Conservation (phyloP, 768 basidiomycete genomes). For the Lactifluus pinguis region DNA sequence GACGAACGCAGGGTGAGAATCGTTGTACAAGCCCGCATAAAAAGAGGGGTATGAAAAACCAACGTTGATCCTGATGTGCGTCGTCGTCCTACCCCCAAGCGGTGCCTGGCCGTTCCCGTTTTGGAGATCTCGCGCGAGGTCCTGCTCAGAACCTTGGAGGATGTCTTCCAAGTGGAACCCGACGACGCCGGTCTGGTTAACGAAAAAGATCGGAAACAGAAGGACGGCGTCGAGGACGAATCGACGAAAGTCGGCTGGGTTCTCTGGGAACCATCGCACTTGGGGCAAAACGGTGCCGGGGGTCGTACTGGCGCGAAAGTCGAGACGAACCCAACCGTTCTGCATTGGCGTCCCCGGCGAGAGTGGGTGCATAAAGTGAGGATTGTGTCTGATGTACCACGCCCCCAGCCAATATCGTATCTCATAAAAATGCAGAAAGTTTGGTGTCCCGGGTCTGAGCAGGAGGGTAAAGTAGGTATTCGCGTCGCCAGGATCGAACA, state of each 20-base stretch:
- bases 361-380: background rate
- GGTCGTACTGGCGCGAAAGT: background rate
- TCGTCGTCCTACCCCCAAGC: background rate
- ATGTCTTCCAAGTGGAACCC: conserved; percentile 6
- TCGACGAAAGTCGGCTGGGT: conserved; percentile 6
- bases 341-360: background rate
- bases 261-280: conserved; percentile 1
- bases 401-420: background rate
- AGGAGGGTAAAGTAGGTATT: background rate
- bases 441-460: background rate
- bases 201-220: conserved; percentile 1
- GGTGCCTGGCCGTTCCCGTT: background rate
- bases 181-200: background rate
- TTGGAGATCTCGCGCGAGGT: background rate
- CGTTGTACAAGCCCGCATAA: background rate
- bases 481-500: background rate
- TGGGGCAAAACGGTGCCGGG: conserved; percentile 5
- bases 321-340: background rate
- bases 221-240: background rate
- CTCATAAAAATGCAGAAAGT: background rate
- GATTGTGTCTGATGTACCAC: background rate
- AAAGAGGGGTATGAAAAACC: background rate
- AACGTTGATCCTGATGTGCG: background rate
- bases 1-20: background rate
- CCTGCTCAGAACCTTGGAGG: background rate